These are phyloP conservation scores for Whalleya microplaca DNA, from an alignment of 2,329 filamentous ascomycete genomes.

Conservation along the genomic window DNA sequence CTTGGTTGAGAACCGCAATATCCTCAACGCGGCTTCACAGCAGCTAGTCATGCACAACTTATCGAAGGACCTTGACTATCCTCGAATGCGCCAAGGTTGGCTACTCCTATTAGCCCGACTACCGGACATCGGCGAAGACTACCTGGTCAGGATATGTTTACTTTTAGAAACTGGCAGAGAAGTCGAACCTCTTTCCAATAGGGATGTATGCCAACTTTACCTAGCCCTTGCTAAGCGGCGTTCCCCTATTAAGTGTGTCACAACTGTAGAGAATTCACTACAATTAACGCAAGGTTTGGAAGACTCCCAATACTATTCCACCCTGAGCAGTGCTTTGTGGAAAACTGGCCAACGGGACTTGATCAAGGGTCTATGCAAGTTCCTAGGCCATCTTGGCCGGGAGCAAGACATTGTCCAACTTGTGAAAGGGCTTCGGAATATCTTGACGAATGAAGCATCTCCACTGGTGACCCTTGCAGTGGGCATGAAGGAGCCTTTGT, in stretches of 20 bases:
- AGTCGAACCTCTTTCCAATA: constrained; percentile 18
- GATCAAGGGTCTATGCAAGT: constrained; percentile 21
- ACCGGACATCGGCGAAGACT: constrained; percentile 24
- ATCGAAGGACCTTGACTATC: constrained; percentile 11
- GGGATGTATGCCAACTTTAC: constrained; percentile 33
- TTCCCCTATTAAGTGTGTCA: constrained; percentile 12
- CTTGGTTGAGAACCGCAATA: constrained; percentile 14
- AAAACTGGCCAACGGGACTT: constrained; percentile 22
- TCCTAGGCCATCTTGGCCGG: constrained; percentile 32
- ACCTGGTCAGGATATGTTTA: constrained; percentile 24
- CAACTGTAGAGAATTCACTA: constrained; percentile 6
- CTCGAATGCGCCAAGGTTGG: constrained; percentile 29
- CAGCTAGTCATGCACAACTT: constrained; percentile 14
- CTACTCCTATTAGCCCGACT: constrained; percentile 34
- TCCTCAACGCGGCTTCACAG: constrained; percentile 27
- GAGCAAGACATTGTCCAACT: constrained; percentile 27
- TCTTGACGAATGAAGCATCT: constrained; percentile 12
- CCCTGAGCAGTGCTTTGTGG: constrained; percentile 27
- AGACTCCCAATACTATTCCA: constrained; percentile 13
- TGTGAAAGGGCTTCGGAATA: constrained; percentile 15
- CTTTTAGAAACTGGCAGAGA: constrained; percentile 26
- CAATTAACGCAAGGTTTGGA: neutral
- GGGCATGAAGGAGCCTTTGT: constrained; percentile 23
- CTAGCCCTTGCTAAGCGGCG: constrained; percentile 23
- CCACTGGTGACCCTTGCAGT: constrained; percentile 29